A percentile compares a stretch with the other conserved stretches of the same genome.
Evolutionary conservation across 106 monocot genomes (phyloP).

Genomic region (Dendrobium catenatum): DNA sequence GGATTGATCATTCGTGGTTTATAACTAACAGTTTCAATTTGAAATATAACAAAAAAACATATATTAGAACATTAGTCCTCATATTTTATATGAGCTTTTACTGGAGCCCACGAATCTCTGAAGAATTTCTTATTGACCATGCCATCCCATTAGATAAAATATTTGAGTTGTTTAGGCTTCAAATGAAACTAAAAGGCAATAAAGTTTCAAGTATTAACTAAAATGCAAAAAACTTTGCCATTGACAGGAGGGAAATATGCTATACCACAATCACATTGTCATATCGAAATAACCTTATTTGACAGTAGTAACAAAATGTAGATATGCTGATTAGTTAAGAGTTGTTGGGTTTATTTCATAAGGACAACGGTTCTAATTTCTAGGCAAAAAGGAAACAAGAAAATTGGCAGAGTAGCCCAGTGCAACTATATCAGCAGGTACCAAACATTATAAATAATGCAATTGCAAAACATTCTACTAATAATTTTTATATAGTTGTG

Average conservation of each 20-base stretch:
- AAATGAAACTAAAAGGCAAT: not conserved
- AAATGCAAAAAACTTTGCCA: not conserved
- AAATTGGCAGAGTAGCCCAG: not conserved
- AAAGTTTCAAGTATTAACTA: not conserved
- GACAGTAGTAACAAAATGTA: not conserved
- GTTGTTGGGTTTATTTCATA: not conserved
- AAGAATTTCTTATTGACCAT: not conserved
- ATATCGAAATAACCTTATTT: not conserved
- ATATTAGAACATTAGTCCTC: not conserved
- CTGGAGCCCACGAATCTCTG: not conserved
- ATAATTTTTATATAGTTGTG: not conserved
- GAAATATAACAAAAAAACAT: not conserved
- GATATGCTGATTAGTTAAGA: not conserved
- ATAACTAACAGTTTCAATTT: not conserved
- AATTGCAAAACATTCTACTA: not conserved
- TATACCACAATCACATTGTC: not conserved
- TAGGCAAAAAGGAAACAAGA: not conserved
- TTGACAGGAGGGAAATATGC: not conserved
- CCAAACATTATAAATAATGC: not conserved
- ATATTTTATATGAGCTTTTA: not conserved
- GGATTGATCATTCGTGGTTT: no score
- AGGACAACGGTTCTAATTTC: not conserved
- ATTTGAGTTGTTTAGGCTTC: not conserved
- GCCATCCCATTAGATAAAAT: not conserved
- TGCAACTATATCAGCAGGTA: not conserved